Conservation (phyloP, 768 basidiomycete species). For the Galerina marginata region DNA sequence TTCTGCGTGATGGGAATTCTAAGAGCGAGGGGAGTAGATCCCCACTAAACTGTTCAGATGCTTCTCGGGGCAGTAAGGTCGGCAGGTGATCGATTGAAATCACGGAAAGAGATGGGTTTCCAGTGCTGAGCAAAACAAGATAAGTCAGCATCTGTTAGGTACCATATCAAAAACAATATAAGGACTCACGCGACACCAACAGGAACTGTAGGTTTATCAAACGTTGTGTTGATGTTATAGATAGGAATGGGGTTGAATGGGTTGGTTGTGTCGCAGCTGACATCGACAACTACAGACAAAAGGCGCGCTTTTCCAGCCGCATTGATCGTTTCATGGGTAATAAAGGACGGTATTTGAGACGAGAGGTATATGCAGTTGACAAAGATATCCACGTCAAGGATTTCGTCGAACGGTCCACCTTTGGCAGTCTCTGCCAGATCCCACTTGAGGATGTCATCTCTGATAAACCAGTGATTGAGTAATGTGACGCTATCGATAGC, state of each 20-base stretch:
- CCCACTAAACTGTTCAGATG: constrained; percentile 93
- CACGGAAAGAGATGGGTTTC: constrained; percentile 76
- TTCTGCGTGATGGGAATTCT: constrained; percentile 72
- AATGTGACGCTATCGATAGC: constrained; percentile 7
- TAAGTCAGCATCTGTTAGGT: constrained; percentile 7
- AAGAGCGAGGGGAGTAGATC: constrained; percentile 88
- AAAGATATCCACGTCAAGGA: constrained; percentile 96
- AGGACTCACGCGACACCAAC: constrained; percentile 77
- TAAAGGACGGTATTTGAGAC: constrained; percentile 83
- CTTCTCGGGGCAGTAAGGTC: constrained; percentile 92
- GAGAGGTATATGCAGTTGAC: constrained; percentile 99
- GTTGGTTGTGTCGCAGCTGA: constrained; percentile 99
- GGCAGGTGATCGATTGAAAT: constrained; percentile 98
- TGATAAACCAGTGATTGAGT: constrained; percentile 34
- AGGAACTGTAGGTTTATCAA: constrained; percentile 87
- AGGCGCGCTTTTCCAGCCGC: constrained; percentile 70
- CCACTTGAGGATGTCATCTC: constrained; percentile 96
- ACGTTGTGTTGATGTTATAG: constrained; percentile 93
- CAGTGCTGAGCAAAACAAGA: constrained; percentile 45
- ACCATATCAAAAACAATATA: constrained; percentile 20
- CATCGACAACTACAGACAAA: constrained; percentile 89
- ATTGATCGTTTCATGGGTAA: constrained; percentile 72
- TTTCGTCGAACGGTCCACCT: constrained; percentile 95
- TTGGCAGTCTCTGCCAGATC: constrained; percentile 96
- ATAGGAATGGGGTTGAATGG: constrained; percentile 98